Conservation (phyloP, 2,329 filamentous ascomycete species). For the Nothomitra cinnamomea region DNA sequence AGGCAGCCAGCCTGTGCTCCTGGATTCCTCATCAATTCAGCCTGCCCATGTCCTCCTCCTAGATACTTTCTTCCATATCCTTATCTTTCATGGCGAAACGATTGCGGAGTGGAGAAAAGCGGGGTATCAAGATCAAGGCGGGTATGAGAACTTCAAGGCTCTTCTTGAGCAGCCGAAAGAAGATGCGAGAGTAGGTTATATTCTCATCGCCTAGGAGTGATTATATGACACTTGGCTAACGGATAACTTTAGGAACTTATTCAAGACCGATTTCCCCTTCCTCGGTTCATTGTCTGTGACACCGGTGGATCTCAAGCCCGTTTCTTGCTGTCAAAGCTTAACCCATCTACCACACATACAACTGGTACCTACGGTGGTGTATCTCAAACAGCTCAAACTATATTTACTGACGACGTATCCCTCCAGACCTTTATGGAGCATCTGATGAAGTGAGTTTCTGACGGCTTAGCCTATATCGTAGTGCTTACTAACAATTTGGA, state of each 20-base stretch:
- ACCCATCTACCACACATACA: constrained; percentile 93
- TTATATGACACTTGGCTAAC: constrained; percentile 7
- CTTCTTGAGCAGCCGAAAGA: constrained; percentile 89
- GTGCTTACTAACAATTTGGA: background rate
- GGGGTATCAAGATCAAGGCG: constrained; percentile 93
- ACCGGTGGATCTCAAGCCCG: constrained; percentile 95
- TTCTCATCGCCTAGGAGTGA: background rate
- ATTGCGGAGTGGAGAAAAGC: constrained; percentile 97
- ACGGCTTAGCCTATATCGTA: background rate
- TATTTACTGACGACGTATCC: constrained; percentile 97
- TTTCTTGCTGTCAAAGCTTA: constrained; percentile 92
- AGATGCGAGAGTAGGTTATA: constrained; percentile 62
- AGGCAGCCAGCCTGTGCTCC: constrained; percentile 76
- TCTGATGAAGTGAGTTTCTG: constrained; percentile 71
- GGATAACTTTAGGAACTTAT: constrained; percentile 58
- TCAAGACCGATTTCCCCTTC: constrained; percentile 91
- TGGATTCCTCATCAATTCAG: constrained; percentile 94
- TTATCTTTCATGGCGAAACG: constrained; percentile 97
- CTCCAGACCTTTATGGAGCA: constrained; percentile 99
- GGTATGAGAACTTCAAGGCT: constrained; percentile 86
- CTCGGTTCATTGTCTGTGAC: constrained; percentile 95
- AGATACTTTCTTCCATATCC: constrained; percentile 98
- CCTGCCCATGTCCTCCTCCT: constrained; percentile 83
- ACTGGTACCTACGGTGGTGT: constrained; percentile 83
- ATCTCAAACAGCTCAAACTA: constrained; percentile 82